These are phyloP conservation scores for Debaryomyces castellii DNA, from an alignment of 805 yeast genomes.

Conservation along the genomic window DNA sequence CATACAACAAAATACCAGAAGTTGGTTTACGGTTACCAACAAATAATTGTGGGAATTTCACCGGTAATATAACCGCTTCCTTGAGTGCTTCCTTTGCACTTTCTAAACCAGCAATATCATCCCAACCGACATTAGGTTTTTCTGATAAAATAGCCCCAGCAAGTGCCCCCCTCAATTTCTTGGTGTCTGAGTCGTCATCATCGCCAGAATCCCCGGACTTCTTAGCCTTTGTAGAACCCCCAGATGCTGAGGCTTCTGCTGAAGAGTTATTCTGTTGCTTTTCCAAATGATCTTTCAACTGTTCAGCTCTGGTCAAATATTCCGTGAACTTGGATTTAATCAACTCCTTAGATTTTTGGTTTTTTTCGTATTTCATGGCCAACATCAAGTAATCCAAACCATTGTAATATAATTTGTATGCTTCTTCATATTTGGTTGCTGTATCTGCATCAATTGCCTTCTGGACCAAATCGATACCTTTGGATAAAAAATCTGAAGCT, in stretches of 20 bases:
- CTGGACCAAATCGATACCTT: constrained; percentile 93
- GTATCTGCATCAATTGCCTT: constrained; percentile 94
- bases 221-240: constrained; percentile 58
- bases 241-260: constrained; percentile 52
- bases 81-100: constrained; percentile 94
- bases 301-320: constrained; percentile 90
- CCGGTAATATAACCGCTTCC: constrained; percentile 96
- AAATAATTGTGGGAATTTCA: constrained; percentile 91
- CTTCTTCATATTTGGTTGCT: constrained; percentile 87
- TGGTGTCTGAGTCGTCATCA: constrained; percentile 75
- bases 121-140: constrained; percentile 91
- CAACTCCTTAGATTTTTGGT: constrained; percentile 82
- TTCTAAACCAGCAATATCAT: constrained; percentile 94
- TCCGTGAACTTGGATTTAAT: constrained; percentile 88
- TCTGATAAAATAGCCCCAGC: constrained; percentile 90
- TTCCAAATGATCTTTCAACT: constrained; percentile 84
- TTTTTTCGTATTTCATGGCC: constrained; percentile 91
- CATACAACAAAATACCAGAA: constrained; percentile 73
- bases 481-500: constrained; percentile 74
- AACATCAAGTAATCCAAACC: constrained; percentile 94
- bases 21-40: constrained; percentile 94
- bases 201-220: constrained; percentile 49
- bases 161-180: constrained; percentile 85
- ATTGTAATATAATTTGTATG: constrained; percentile 86
- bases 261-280: constrained; percentile 45